Percentiles rank a stretch among this genome's conserved stretches.
Evolutionary conservation across 441 rosid genomes (phyloP).

Genomic region (Croton laevigatus): DNA sequence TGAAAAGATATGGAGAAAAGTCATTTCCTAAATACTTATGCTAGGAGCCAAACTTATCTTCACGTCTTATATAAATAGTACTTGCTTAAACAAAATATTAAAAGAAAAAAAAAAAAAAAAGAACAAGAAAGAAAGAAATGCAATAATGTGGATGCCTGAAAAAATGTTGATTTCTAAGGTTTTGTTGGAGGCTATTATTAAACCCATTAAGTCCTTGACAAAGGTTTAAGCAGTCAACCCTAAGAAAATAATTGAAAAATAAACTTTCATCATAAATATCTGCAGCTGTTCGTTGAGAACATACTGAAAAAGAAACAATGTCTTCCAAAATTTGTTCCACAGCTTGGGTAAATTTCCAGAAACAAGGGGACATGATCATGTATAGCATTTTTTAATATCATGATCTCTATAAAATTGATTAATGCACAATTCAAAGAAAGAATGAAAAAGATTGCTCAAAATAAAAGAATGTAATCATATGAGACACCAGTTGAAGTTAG

Average conservation of each 20-base stretch:
- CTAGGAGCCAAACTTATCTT: conserved; percentile 1
- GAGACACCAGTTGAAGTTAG: conserved; percentile 9
- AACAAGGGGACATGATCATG: neutral
- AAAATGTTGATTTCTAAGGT: neutral
- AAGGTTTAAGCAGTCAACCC: conserved; percentile 2
- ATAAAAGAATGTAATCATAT: conserved; percentile 11
- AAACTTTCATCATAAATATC: neutral
- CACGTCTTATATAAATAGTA: neutral
- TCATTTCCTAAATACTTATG: conserved; percentile 2
- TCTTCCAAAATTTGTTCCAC: neutral
- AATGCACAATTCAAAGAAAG: conserved; percentile 7
- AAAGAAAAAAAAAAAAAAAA: neutral
- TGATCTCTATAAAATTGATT: conserved; percentile 23
- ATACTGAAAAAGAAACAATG: neutral
- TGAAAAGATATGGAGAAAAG: conserved; percentile 3
- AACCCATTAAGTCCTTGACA: neutral
- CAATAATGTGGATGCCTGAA: too few relatives aligned
- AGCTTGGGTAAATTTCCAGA: neutral
- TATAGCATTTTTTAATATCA: conserved; percentile 13
- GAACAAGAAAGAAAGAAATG: neutral
- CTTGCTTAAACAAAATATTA: neutral
- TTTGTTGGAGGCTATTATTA: neutral
- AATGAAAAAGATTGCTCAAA: neutral
- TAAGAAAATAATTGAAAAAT: neutral
- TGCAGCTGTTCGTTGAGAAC: neutral